phyloP scores from a whole-genome alignment of 2,329 filamentous ascomycete genomes.

The Cadophora luteo-olivacea region DNA sequence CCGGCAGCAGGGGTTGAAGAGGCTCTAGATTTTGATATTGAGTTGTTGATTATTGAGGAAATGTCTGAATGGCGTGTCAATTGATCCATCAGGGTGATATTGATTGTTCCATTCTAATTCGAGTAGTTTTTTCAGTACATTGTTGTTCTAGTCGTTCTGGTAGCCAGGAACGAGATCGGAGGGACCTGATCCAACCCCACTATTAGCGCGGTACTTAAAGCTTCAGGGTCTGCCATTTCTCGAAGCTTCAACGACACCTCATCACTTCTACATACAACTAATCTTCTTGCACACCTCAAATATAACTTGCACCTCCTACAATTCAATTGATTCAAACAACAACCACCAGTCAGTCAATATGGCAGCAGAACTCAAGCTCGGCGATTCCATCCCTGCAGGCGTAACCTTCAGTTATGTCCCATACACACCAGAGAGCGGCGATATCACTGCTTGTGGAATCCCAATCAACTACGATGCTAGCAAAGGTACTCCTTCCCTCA shows the following conservation, averaged over 20 bases:
- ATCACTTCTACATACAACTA: neutral
- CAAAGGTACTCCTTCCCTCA: conserved; percentile 58
- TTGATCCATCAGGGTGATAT: too few species aligned
- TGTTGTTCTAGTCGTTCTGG: neutral
- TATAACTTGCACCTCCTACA: neutral
- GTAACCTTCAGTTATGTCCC: conserved; percentile 87
- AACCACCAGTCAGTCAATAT: conserved; percentile 11
- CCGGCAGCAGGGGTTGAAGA: neutral
- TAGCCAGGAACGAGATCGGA: conserved; percentile 6
- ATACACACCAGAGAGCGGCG: conserved; percentile 70
- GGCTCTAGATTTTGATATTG: neutral
- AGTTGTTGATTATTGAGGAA: neutral
- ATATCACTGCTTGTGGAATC: conserved; percentile 78
- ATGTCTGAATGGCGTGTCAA: too few species aligned
- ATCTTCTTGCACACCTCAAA: neutral
- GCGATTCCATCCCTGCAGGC: conserved; percentile 82
- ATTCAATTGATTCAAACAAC: neutral
- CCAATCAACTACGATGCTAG: conserved; percentile 81
- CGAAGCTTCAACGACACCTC: conserved; percentile 8
- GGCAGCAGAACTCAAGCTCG: conserved; percentile 58
- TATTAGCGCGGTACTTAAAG: conserved; percentile 24
- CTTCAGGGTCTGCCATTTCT: conserved; percentile 11
- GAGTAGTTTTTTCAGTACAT: conserved; percentile 9
- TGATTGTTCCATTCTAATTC: neutral
- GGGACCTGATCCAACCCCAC: conserved; percentile 19